Base-by-base conservation (phyloP, 2,329 filamentous ascomycete species). In the Helotiales sp. region DNA sequence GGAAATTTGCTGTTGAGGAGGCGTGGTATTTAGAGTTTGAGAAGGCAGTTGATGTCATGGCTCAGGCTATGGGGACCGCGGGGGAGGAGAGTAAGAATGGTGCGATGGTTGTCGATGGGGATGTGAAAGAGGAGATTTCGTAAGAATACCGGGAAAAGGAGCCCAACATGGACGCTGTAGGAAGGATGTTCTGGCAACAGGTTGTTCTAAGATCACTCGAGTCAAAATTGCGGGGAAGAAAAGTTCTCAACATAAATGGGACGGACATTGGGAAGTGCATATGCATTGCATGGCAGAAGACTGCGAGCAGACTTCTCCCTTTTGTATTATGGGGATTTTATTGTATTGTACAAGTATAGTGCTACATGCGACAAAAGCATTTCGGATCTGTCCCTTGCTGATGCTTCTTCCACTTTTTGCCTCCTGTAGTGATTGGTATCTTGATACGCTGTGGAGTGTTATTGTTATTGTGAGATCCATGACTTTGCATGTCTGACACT, bases 1-100 rank as follows among this genome's bases (percentile, higher is more conserved):
- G 95, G 42, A 89, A 91, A 74, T 84, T 84, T 13, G 90, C 90
- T 2, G 90, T 98, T 13, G 93, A 98, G 76, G 92, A 97, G 74
- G 83, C 89, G 0, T 84, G 83, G 69, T 68, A 80, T 51, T 56
- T 74, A 8, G 76, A 78, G 63, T 71, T 71, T 2, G 69, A 59
- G 50, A 74, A 71, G 65, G 60, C 61, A 24, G 47, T 60, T 10
- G 53, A 57, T 27, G 61, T 58, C 51, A 54, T 60, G 54, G 27
- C 19, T 31, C 40, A 44, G 25, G 52, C 8, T 40, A 29, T 13
- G 25, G 54, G 17, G 10, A 25, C 24, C 15, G 51, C 52, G n/a
- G 55, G 25, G 3, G 49, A 30, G 7, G 47, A n/a, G 38, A 42
- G 44, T 44, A n/a, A n/a, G 2, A 36, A 24, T 29, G 52, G 47